Evolutionary conservation across 805 yeast species (phyloP), one percentile per base, ranked within the genome.

Genomic region (Candida sonorensis): DNA sequence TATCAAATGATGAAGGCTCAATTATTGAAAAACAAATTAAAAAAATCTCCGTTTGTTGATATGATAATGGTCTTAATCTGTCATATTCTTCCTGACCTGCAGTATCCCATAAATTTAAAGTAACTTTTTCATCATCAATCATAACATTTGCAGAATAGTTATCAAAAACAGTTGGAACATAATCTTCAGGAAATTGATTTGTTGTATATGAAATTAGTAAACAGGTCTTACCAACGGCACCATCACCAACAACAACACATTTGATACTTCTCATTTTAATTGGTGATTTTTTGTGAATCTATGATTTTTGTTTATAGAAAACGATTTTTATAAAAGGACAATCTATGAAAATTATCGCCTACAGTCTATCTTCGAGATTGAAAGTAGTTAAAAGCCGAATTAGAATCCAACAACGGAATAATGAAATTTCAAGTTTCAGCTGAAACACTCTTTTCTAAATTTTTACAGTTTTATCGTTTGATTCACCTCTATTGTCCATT

Each of bases 41-140:
- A 51, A 87, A 87, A 22, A 87, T 81, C 48, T 85, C 95, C 0
- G 96, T 86, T 53, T 87, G 95, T 4, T 95, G 95, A 51, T 87
- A 87, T 7, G 92, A 81, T 40, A 87, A 64, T 3, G 96, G 96
- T 58, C 96, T 69, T 49, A 86, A 67, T 39, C 95, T 68, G 55
- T 87, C 95, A 56, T 86, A 86, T 54, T 86, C 95, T 50, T 83
- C 81, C 59, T 87, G 95, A 17, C 96, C 96, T 3, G 96, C 95
- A 11, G 96, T 87, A 71, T 87, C 96, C 95, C 95, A 87, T 28
- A 87, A 68, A 16, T 94, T 94, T 31, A 87, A 66, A 50, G 84
- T 85, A 49, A 82, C 79, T 34, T 85, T 83, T 48, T 80, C 86
- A 18, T 82, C 80, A 48, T 81, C 90, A 14, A 79, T 78, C 69